Evolutionary conservation across 1,284 basidiomycete genomes (phyloP).

Genomic region (Uromyces viciae-fabae): DNA sequence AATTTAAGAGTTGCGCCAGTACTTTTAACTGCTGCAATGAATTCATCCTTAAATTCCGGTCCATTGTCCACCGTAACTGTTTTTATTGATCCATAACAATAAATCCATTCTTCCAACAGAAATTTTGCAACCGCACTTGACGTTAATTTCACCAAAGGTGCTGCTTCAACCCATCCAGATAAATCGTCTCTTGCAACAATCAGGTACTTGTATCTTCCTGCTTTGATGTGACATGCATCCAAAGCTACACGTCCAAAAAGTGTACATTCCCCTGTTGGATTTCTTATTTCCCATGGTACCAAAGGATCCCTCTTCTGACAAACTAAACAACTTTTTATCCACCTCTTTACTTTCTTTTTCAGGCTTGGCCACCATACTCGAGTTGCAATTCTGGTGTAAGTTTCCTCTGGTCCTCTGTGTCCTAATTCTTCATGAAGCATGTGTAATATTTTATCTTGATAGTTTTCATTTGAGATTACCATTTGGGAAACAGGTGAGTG

Average conservation of each 20-base stretch:
- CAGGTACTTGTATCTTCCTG: slow-evolving; percentile 24
- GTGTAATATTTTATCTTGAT: background rate
- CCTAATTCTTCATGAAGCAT: background rate
- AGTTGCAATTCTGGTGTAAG: background rate
- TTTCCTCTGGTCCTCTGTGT: background rate
- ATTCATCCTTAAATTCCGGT: too few species aligned
- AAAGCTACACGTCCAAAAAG: background rate
- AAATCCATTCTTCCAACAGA: background rate
- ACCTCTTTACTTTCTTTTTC: background rate
- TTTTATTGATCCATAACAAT: background rate
- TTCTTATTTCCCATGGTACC: background rate
- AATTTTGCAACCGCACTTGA: background rate
- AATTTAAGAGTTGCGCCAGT: too few species aligned
- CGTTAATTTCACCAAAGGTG: background rate
- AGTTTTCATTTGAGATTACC: background rate
- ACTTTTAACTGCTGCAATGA: too few species aligned
- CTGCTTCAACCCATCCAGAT: slow-evolving; percentile 17
- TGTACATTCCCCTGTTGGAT: background rate
- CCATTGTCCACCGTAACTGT: background rate
- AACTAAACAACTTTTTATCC: background rate
- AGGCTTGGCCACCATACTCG: background rate
- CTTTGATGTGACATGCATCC: slow-evolving; percentile 27
- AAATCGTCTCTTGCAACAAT: slow-evolving; percentile 41
- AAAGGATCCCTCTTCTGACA: background rate
- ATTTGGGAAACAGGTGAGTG: background rate